A percentile compares a stretch with the other conserved stretches of the same genome.
These are phyloP conservation scores for Chimonanthus praecox DNA, from an alignment of 164 flowering plant species.

Conservation along the genomic window DNA sequence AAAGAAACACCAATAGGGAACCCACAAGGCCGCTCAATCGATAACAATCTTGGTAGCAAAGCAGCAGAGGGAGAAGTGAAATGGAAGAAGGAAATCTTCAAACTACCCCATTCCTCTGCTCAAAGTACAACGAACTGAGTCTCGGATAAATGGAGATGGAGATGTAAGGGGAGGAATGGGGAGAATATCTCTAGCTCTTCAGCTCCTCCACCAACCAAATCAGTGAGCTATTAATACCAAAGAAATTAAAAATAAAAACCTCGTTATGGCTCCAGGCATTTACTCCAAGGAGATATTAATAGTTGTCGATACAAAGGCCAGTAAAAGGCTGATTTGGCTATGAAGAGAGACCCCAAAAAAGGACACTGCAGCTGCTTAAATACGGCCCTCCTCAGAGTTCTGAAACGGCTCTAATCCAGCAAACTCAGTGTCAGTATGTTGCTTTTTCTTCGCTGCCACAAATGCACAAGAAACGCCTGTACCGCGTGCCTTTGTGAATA, in stretches of 20 bases:
- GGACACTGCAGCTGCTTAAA: slow-evolving; percentile 1
- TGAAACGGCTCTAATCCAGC: not conserved
- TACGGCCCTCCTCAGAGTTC: not conserved
- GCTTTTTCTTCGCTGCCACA: not conserved
- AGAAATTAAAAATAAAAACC: not conserved
- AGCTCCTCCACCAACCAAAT: slow-evolving; percentile 16
- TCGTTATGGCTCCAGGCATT: not conserved
- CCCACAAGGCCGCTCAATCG: too few species aligned
- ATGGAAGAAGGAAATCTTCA: not conserved
- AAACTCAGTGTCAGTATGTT: slow-evolving; percentile 2
- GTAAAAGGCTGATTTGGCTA: not conserved
- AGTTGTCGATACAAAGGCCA: not conserved
- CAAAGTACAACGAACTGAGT: not conserved
- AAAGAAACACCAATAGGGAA: too few species aligned
- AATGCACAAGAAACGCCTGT: not conserved
- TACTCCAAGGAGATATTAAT: not conserved
- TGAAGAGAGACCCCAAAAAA: not conserved
- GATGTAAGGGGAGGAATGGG: not conserved
- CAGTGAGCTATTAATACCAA: not conserved
- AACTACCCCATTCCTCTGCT: slow-evolving; percentile 12
- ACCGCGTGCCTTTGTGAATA: not conserved
- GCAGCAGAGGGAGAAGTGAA: not conserved
- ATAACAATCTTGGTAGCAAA: too few species aligned
- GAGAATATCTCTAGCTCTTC: not conserved
- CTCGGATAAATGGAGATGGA: too few species aligned